Conservation (phyloP, 495 filamentous ascomycete species). For the Penicillium angulare region DNA sequence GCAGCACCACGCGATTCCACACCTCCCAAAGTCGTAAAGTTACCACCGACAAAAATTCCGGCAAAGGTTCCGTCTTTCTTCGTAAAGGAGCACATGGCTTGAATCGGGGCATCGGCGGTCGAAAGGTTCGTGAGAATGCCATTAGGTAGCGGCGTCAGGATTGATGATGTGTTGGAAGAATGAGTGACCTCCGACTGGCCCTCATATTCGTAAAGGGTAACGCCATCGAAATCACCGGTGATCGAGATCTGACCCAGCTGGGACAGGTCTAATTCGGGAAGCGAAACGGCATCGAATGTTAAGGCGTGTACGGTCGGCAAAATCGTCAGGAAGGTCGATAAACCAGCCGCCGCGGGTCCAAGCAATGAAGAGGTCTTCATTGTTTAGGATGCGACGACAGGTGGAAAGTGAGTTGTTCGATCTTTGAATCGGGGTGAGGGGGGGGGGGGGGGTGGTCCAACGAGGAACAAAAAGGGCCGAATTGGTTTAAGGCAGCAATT, state of each 20-base stretch:
- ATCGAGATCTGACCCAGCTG: constrained; percentile 80
- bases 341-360: constrained; percentile 51
- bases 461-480: constrained; percentile 7
- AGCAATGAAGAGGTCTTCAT: constrained; percentile 60
- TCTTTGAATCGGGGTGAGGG: constrained; percentile 2
- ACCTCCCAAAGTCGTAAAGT: constrained; percentile 89
- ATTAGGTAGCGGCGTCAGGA: constrained; percentile 83
- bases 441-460: constrained; percentile 17
- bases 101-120: constrained; percentile 76
- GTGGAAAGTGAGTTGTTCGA: constrained; percentile 12
- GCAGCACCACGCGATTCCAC: constrained; percentile 76
- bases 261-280: constrained; percentile 78
- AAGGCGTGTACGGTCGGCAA: constrained; percentile 50
- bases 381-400: constrained; percentile 47
- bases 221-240: constrained; percentile 85
- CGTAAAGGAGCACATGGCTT: constrained; percentile 80
- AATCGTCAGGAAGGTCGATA: constrained; percentile 41
- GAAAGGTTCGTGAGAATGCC: constrained; percentile 73
- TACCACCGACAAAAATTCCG: constrained; percentile 84
- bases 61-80: constrained; percentile 62
- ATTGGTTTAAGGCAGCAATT: constrained; percentile 18
- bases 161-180: constrained; percentile 74
- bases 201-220: constrained; percentile 84
- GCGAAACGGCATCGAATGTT: constrained; percentile 66
- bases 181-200: constrained; percentile 69